phyloP scores from a whole-genome alignment of 495 filamentous ascomycete genomes.

The Podospora bellae-mahoneyi region DNA sequence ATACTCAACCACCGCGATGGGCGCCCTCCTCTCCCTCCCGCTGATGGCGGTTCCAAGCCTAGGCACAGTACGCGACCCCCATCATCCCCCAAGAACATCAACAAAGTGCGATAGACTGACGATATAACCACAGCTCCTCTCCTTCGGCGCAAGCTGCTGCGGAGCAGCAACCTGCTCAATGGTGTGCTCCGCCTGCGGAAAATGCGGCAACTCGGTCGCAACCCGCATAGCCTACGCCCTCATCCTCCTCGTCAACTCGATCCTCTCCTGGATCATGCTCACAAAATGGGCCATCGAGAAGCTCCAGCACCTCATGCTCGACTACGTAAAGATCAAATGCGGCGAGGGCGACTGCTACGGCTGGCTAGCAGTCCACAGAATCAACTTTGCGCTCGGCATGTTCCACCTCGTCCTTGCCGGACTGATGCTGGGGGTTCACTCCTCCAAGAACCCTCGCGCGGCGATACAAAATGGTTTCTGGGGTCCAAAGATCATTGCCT shows the following conservation, averaged over 20 bases:
- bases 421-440: conserved; percentile 80
- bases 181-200: conserved; percentile 90
- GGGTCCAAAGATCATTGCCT: conserved; percentile 75
- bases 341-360: conserved; percentile 88
- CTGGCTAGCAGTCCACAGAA: conserved; percentile 92
- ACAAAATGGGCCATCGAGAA: conserved; percentile 98
- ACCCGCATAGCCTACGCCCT: conserved; percentile 97
- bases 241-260: conserved; percentile 93
- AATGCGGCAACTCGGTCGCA: conserved; percentile 94
- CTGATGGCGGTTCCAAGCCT: conserved; percentile 82
- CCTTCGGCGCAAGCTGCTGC: conserved; percentile 80
- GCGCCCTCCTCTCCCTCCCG: conserved; percentile 84
- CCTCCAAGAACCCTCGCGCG: conserved; percentile 82
- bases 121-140: conserved; percentile 55
- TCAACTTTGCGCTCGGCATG: conserved; percentile 93
- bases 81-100: conserved; percentile 5
- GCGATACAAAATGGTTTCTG: conserved; percentile 92
- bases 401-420: conserved; percentile 86
- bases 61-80: conserved; percentile 65
- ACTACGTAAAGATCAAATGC: conserved; percentile 92
- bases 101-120: background rate
- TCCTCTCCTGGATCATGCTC: conserved; percentile 98
- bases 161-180: conserved; percentile 93
- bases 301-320: conserved; percentile 80
- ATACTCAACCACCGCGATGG: conserved; percentile 57